phyloP scores from a whole-genome alignment of 805 yeast species.

The Kluyveromyces aestuarii region DNA sequence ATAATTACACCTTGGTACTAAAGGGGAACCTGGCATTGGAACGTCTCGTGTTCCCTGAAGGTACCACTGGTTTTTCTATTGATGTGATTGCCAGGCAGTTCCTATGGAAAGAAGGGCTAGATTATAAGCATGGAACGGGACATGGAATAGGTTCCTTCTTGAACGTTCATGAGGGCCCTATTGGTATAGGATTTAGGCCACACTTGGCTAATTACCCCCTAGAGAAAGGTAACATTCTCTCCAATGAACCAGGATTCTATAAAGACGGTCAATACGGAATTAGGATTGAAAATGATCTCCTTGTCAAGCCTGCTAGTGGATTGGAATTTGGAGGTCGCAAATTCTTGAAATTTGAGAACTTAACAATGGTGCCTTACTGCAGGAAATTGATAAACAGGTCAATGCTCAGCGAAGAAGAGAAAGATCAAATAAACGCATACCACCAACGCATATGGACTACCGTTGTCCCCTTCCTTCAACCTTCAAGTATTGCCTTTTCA shows the following conservation, averaged over 20 bases:
- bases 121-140: slow-evolving; percentile 92
- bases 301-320: slow-evolving; percentile 37
- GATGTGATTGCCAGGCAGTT: slow-evolving; percentile 80
- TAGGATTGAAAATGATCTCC: slow-evolving; percentile 77
- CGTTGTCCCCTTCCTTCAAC: slow-evolving; percentile 42
- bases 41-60: slow-evolving; percentile 65
- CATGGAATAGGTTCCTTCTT: slow-evolving; percentile 94
- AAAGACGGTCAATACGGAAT: slow-evolving; percentile 86
- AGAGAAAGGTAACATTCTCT: slow-evolving; percentile 61
- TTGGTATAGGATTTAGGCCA: slow-evolving; percentile 59
- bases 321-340: slow-evolving; percentile 45
- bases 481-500: slow-evolving; percentile 47
- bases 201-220: slow-evolving; percentile 43
- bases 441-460: slow-evolving; percentile 49
- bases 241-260: slow-evolving; percentile 94
- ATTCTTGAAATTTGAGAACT: slow-evolving; percentile 68
- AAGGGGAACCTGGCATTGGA: slow-evolving; percentile 90
- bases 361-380: slow-evolving; percentile 83
- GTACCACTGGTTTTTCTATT: slow-evolving; percentile 63
- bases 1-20: slow-evolving; percentile 73
- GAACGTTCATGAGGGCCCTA: slow-evolving; percentile 91
- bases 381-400: slow-evolving; percentile 54
- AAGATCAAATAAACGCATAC: slow-evolving; percentile 57
- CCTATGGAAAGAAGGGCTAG: slow-evolving; percentile 74
- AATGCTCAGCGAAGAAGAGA: slow-evolving; percentile 53